Conservation (phyloP, 805 yeast species). For the Candida pseudoglaebosa region DNA sequence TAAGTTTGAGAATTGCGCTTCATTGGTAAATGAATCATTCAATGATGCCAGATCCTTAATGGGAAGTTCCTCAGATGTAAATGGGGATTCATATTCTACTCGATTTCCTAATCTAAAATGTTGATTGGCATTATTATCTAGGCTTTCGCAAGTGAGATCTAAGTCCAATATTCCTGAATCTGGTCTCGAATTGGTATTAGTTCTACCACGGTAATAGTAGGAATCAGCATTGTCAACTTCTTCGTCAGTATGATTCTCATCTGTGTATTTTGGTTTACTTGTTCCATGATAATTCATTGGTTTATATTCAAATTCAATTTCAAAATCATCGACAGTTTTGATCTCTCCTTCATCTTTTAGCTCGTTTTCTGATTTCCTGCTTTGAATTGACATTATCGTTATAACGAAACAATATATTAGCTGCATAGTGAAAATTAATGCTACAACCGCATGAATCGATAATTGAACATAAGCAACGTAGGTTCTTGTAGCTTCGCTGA, state of each 20-base stretch:
- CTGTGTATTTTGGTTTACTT: background rate
- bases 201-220: constrained; percentile 2
- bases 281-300: constrained; percentile 12
- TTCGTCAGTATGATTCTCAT: background rate
- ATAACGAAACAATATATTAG: constrained; percentile 24
- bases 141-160: background rate
- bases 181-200: background rate
- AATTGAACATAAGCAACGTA: constrained; percentile 43
- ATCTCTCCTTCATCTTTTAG: background rate
- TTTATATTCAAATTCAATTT: constrained; percentile 23
- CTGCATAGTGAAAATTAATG: constrained; percentile 24
- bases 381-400: constrained; percentile 22
- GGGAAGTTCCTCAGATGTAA: background rate
- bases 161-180: background rate
- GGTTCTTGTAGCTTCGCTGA: constrained; percentile 36
- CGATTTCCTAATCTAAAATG: background rate
- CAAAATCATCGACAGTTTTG: constrained; percentile 17
- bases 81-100: too few species aligned
- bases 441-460: constrained; percentile 34
- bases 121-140: background rate
- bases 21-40: constrained; percentile 13
- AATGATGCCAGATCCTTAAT: background rate
- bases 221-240: constrained; percentile 3
- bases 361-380: constrained; percentile 2
- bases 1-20: constrained; percentile 14